These are phyloP conservation scores for Obba rivulosa DNA, from an alignment of 768 basidiomycete species.

Conservation along the genomic window DNA sequence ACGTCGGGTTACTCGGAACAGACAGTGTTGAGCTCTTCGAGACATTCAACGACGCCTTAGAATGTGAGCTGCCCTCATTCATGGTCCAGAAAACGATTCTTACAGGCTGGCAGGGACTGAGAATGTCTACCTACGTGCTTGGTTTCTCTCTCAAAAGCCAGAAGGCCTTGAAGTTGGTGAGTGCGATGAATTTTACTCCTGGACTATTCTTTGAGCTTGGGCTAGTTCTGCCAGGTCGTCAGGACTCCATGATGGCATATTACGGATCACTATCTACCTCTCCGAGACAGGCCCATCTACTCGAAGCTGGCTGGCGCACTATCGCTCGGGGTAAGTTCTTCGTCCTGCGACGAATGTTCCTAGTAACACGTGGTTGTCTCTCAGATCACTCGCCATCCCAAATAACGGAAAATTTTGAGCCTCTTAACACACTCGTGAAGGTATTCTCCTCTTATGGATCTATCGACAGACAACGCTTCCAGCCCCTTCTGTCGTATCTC, in stretches of 20 bases:
- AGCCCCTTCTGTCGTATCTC: conserved; percentile 67
- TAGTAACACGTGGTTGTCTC: neutral
- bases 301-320: conserved; percentile 66
- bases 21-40: conserved; percentile 77
- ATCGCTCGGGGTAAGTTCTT: conserved; percentile 36
- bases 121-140: conserved; percentile 82
- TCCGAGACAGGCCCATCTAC: conserved; percentile 62
- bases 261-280: conserved; percentile 51
- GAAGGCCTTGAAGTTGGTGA: conserved; percentile 41
- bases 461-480: conserved; percentile 51
- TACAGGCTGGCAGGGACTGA: conserved; percentile 69
- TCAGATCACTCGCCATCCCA: conserved; percentile 17
- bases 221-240: conserved; percentile 55
- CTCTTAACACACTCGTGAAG: conserved; percentile 68
- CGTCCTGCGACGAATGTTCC: neutral
- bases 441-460: conserved; percentile 74
- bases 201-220: conserved; percentile 1
- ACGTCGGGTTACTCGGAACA: conserved; percentile 76
- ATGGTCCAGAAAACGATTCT: neutral
- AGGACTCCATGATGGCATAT: conserved; percentile 42
- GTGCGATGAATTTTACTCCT: conserved; percentile 22
- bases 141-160: conserved; percentile 64
- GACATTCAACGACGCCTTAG: conserved; percentile 85
- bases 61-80: conserved; percentile 52
- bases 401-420: conserved; percentile 44